A percentile compares a stretch with the other conserved stretches of the same genome.
Evolutionary conservation across 768 basidiomycete genomes (phyloP).

Genomic region (Tylopilus felleus): DNA sequence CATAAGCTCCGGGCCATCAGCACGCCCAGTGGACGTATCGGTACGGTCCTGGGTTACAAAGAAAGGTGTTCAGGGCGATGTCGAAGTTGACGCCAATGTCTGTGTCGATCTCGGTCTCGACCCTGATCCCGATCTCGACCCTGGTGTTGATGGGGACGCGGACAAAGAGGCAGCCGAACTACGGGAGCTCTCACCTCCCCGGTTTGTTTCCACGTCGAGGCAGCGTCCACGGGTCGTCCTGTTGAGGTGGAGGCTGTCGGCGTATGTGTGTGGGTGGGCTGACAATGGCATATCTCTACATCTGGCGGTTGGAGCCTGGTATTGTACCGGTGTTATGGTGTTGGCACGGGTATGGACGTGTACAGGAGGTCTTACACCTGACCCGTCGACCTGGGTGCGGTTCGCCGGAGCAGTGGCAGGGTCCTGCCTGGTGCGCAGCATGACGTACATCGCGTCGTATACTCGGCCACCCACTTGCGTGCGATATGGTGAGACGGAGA

Average conservation of each 20-base stretch:
- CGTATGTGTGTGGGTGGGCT: background rate
- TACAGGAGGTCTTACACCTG: background rate
- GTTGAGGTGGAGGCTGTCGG: slow-evolving; percentile 3
- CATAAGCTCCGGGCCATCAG: too few relatives aligned
- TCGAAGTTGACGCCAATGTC: background rate
- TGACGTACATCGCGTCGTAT: too few relatives aligned
- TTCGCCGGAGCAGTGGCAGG: too few relatives aligned
- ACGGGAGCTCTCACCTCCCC: background rate
- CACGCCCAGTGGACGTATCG: too few relatives aligned
- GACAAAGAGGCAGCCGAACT: background rate
- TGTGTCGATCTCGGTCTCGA: background rate
- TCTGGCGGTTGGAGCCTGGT: background rate
- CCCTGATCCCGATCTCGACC: background rate
- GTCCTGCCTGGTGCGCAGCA: too few relatives aligned
- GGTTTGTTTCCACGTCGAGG: background rate
- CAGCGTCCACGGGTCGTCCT: background rate
- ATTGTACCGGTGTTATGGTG: background rate
- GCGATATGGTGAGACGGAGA: background rate
- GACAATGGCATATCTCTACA: background rate
- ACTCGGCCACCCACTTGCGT: background rate
- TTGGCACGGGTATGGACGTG: background rate
- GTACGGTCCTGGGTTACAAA: too few relatives aligned
- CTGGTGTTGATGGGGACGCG: background rate
- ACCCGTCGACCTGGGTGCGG: background rate
- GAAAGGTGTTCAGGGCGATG: background rate